Evolutionary conservation across 768 basidiomycete species (phyloP).

Genomic region (Termitomyces bulborhizus): DNA sequence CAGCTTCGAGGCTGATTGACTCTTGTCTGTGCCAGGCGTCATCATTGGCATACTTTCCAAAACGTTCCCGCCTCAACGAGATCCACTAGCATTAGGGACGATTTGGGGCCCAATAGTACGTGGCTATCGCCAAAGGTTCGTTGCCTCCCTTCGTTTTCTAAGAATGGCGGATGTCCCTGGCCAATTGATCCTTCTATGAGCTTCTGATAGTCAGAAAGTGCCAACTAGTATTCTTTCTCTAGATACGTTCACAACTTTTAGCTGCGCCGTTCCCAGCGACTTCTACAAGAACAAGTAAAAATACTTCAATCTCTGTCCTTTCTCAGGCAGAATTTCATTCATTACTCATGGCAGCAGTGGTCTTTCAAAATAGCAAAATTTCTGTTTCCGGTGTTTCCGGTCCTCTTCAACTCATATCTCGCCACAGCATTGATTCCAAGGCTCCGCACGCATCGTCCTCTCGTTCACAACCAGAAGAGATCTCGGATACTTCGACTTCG

Average conservation of each 20-base stretch:
- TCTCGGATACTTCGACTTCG: conserved; percentile 21
- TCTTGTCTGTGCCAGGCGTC: background rate
- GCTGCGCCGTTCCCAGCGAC: background rate
- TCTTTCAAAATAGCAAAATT: conserved; percentile 30
- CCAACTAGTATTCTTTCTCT: background rate
- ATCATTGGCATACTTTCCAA: too few relatives aligned
- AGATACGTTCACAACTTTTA: conserved; percentile 3
- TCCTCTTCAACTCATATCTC: conserved; percentile 42
- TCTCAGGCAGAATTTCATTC: background rate
- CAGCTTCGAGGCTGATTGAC: conserved; percentile 5
- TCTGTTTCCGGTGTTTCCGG: conserved; percentile 25
- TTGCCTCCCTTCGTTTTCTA: background rate
- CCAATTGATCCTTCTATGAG: background rate
- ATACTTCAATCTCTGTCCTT: conserved; percentile 2
- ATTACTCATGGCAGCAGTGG: conserved; percentile 39
- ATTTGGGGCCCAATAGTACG: background rate
- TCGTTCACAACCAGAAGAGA: conserved; percentile 29
- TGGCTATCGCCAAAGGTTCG: conserved; percentile 4
- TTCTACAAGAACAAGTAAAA: background rate
- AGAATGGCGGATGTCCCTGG: conserved; percentile 1
- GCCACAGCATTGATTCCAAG: conserved; percentile 28
- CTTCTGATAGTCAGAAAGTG: background rate
- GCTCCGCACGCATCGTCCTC: conserved; percentile 34
- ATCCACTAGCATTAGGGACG: background rate
- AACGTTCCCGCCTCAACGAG: background rate